Evolutionary conservation across 73 alveolate species (phyloP).

Genomic region (Effrenium voratum): DNA sequence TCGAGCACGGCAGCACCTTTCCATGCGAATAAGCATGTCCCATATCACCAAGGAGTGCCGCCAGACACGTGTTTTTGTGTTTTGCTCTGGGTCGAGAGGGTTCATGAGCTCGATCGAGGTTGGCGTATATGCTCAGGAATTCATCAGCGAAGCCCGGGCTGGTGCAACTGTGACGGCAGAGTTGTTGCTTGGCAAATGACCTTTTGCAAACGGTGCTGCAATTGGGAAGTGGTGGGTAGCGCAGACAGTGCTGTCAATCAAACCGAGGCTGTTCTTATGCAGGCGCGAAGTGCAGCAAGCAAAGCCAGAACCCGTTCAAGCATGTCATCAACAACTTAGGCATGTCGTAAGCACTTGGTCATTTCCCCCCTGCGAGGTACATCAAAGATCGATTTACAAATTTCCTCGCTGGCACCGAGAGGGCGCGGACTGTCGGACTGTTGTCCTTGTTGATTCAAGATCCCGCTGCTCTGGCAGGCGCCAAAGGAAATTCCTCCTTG

Average conservation of each 20-base stretch:
- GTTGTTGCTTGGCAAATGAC: background rate
- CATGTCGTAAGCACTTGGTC: background rate
- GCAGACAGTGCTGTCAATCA: background rate
- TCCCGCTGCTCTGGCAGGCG: slow-evolving; percentile 22
- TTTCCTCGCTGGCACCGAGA: slow-evolving; percentile 40
- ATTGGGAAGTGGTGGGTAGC: background rate
- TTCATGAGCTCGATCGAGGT: background rate
- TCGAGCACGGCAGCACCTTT: slow-evolving; percentile 30
- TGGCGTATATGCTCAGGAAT: slow-evolving; percentile 1
- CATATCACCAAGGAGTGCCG: slow-evolving; percentile 49
- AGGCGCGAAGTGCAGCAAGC: background rate
- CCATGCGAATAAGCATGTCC: slow-evolving; percentile 73
- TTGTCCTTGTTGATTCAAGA: background rate
- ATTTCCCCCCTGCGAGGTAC: background rate
- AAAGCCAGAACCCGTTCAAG: background rate
- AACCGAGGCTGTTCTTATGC: slow-evolving; percentile 52
- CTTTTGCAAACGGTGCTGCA: background rate
- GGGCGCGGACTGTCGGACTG: background rate
- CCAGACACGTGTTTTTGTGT: background rate
- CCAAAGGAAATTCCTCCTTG: slow-evolving; percentile 79
- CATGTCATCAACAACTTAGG: background rate
- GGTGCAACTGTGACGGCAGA: slow-evolving; percentile 39
- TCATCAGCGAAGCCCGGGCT: slow-evolving; percentile 61
- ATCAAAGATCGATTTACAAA: slow-evolving; percentile 36
- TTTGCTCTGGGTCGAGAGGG: background rate